Evolutionary conservation across 2,329 filamentous ascomycete species (phyloP), one percentile per base, ranked within the genome.

Genomic region (Dichotomopilus funicola): DNA sequence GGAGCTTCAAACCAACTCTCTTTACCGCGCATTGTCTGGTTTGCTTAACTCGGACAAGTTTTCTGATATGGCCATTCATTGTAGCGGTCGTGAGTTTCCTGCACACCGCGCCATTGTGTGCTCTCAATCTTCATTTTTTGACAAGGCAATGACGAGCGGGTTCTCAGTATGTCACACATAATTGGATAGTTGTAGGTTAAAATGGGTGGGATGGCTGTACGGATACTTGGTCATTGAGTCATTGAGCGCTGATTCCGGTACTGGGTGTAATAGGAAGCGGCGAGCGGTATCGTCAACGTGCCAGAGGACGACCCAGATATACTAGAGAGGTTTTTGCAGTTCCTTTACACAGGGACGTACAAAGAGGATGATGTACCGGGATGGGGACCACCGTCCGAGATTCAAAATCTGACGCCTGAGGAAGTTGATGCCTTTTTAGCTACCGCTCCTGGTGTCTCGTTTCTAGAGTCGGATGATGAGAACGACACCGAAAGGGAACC

Each of bases 71-170:
- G 62, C 54, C 0, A 65, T 74, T 31, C 51, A 37, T 6, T 74
- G 71, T 53, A 56, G 58, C 0, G 63, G 56, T 2, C 58, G 56
- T 0, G 56, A 62, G 4, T 72, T 72, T 58, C 65, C 64, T 6
- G 65, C 65, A 0, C 71, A 74, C 40, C 64, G 68, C 0, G 62
- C 65, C 34, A 62, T 74, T 12, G 60, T 73, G 5, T 73, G 70
- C 55, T 47, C 66, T 0, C 67, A 71, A 48, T 73, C 69, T 0
- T 34, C 61, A 36, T 68, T 67, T 13, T 73, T 73, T 50, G 64
- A 65, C 8, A 59, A 50, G 10, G 66, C 68, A 5, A 59, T 69
- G 45, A 53, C 58, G 33, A 59, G 49, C 1, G 55, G 52, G 0
- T 69, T 72, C 42, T 64, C 64, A 54, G 72, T 70, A 47, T 40